A percentile compares a stretch with the other conserved stretches of the same genome.
These are phyloP conservation scores for Microdochium nivale DNA, from an alignment of 2,329 filamentous ascomycete species.

Conservation along the genomic window DNA sequence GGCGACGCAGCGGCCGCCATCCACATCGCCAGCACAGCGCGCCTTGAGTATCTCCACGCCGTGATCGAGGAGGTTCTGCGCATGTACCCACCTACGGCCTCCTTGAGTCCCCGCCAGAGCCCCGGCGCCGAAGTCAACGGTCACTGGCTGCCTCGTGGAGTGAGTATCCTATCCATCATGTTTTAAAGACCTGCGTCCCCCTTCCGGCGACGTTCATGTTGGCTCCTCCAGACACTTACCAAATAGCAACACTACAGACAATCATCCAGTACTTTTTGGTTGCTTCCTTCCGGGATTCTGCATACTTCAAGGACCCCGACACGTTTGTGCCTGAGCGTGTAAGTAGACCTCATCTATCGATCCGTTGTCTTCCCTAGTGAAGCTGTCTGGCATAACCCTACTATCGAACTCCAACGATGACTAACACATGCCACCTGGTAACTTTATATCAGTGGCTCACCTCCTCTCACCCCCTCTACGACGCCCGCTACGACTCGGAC, in stretches of 20 bases:
- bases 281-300: constrained; percentile 57
- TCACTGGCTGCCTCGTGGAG: constrained; percentile 8
- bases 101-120: constrained; percentile 15
- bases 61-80: constrained; percentile 25
- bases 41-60: constrained; percentile 22
- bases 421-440: too few relatives aligned
- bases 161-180: constrained; percentile 2
- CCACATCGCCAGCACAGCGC: constrained; percentile 19
- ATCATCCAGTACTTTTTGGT: constrained; percentile 60
- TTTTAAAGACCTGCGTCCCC: too few relatives aligned
- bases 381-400: too few relatives aligned
- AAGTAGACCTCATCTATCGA: too few relatives aligned
- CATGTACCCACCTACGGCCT: constrained; percentile 17
- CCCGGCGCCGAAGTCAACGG: constrained; percentile 9
- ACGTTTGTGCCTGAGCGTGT: constrained; percentile 53
- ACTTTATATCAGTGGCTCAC: constrained; percentile 12
- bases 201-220: too few relatives aligned
- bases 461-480: constrained; percentile 1
- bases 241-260: too few relatives aligned
- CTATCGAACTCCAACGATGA: background rate
- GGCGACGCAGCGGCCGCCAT: too few relatives aligned
- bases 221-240: too few relatives aligned
- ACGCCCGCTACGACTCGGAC: constrained; percentile 4
- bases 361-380: background rate
- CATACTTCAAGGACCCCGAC: constrained; percentile 53